phyloP scores from a whole-genome alignment of 495 filamentous ascomycete genomes.

The Tuber magnatum region DNA sequence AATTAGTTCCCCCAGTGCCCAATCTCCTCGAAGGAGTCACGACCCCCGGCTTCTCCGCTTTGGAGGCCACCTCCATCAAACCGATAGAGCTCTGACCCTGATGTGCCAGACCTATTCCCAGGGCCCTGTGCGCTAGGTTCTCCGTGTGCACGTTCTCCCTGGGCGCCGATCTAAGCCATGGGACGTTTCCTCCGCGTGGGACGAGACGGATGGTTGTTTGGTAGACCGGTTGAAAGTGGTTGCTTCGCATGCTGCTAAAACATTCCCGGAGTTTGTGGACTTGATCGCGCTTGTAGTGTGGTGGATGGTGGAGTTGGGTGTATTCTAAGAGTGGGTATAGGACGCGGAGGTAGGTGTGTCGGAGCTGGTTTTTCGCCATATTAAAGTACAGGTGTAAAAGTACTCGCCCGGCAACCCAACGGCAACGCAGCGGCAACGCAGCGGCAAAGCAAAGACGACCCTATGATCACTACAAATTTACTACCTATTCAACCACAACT shows the following conservation, averaged over 20 bases:
- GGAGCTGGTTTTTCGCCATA: conserved; percentile 45
- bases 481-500: too few relatives aligned
- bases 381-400: too few relatives aligned
- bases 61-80: conserved; percentile 68
- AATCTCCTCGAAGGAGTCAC: conserved; percentile 64
- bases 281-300: conserved; percentile 85
- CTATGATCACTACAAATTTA: too few relatives aligned
- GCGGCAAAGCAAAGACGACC: too few relatives aligned
- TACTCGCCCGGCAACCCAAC: too few relatives aligned
- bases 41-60: conserved; percentile 76
- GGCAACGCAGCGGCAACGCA: too few relatives aligned
- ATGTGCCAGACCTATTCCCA: conserved; percentile 49
- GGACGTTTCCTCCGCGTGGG: conserved; percentile 69
- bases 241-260: conserved; percentile 54
- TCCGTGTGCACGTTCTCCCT: conserved; percentile 44
- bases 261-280: conserved; percentile 65
- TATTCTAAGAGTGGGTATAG: conserved; percentile 82
- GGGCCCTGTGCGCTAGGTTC: conserved; percentile 46
- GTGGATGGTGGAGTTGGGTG: conserved; percentile 76
- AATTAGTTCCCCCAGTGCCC: too few relatives aligned
- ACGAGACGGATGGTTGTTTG: conserved; percentile 82
- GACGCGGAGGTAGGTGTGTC: conserved; percentile 97
- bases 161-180: conserved; percentile 59
- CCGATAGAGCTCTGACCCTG: conserved; percentile 55
- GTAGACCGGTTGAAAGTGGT: conserved; percentile 85